Base-by-base conservation (phyloP, 2,329 filamentous ascomycete genomes). In the Phaeosphaeria sp. region DNA sequence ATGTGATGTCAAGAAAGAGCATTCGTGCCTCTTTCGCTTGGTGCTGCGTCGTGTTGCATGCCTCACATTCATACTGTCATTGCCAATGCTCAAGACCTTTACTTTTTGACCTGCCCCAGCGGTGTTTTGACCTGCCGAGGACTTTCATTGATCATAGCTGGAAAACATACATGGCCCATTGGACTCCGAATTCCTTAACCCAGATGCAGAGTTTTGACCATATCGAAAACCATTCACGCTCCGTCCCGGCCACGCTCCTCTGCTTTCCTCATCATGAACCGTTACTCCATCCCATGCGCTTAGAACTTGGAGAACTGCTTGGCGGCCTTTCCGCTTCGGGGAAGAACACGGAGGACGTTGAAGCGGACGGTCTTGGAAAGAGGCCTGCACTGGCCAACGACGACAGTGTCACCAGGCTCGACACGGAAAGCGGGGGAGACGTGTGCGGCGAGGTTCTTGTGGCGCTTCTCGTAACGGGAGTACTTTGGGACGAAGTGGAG, bases 331-430 rank as follows among this genome's bases (percentile, higher is more conserved):
- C 93, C 92, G 77, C 92, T 97, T 86, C 93, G 90, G 84, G 94
- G 94, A 78, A 98, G 91, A 77, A 99, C 95, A 79, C 95, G 93
- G 81, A 99, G 92, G 81, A 97, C 93, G 87, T 99, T 99, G 92
- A 99, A 99, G 81, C 95, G 95, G 91, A 99, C 96, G 82, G 95
- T 99, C 92, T 99, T 99, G 91, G 90, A 93, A 78, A 99, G 88
- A 79, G 95, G 95, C 84, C 95, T 88, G 92, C 95, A 99, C 88
- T 99, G 95, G 85, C 95, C 95, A 83, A 99, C 94, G 77, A 94
- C 97, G 78, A 99, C 96, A 86, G 94, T 91, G 85, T 99, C 95
- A 89, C 95, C 96, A 82, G 98, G 94, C 87, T 96, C 91, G 77
- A 98, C 93, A 97, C 95, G 95, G 93, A 99, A 99, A 83, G 94